Conservation (phyloP, 2,329 filamentous ascomycete genomes). For the Coniochaeta sp. region DNA sequence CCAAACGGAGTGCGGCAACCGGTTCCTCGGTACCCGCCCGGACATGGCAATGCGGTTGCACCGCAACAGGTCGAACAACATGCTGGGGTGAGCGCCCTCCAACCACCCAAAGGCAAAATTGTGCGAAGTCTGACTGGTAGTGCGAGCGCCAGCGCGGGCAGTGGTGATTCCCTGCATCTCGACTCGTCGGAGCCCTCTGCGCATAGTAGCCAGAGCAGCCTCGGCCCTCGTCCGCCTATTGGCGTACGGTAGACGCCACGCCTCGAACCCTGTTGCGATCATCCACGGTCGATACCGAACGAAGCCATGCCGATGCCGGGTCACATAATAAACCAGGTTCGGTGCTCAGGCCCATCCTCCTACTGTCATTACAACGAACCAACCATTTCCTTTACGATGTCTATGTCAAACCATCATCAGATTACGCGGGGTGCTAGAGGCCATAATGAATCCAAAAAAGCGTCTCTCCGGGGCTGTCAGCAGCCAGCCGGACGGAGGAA, state of each 20-base stretch:
- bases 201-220: constrained; percentile 89
- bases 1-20: constrained; percentile 77
- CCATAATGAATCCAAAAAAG: no score
- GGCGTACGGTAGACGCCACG: constrained; percentile 37
- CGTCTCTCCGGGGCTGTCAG: not conserved
- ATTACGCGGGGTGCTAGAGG: constrained; percentile 2
- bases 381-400: no score
- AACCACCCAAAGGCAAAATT: constrained; percentile 81
- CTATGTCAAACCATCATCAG: no score
- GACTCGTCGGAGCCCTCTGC: constrained; percentile 78
- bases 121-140: constrained; percentile 98
- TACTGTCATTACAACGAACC: no score
- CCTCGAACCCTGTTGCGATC: not conserved
- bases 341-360: no score
- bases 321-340: no score
- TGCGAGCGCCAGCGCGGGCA: constrained; percentile 97
- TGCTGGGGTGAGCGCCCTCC: constrained; percentile 97
- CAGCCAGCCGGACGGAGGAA: not conserved
- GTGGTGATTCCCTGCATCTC: constrained; percentile 76
- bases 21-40: constrained; percentile 75
- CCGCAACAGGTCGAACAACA: constrained; percentile 96
- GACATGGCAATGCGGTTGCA: constrained; percentile 75
- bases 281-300: no score
- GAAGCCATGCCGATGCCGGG: no score
- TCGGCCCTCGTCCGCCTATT: constrained; percentile 53